Evolutionary conservation across 805 yeast species (phyloP).

Genomic region (Candida ortonii): DNA sequence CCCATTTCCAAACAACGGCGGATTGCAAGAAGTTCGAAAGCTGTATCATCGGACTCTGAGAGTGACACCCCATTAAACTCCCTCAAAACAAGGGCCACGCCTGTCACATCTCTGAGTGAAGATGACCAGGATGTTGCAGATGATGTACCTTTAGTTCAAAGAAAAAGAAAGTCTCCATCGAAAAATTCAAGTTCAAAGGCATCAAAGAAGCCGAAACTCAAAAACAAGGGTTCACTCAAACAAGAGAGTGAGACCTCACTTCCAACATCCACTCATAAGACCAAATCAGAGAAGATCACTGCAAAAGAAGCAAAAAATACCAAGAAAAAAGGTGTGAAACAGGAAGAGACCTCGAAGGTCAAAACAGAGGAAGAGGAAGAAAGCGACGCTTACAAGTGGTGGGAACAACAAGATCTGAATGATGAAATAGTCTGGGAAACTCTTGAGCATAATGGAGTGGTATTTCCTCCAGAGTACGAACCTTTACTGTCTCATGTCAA

Average conservation of each 20-base stretch:
- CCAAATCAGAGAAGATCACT: conserved; percentile 6
- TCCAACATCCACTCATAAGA: conserved; percentile 3
- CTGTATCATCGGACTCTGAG: conserved; percentile 12
- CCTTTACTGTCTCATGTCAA: conserved; percentile 78
- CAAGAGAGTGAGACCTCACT: conserved; percentile 4
- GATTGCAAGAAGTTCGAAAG: conserved; percentile 4
- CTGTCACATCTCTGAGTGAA: conserved; percentile 18
- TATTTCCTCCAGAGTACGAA: conserved; percentile 90
- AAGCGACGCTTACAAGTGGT: conserved; percentile 71
- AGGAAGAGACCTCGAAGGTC: conserved; percentile 19
- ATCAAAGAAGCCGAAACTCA: conserved; percentile 16
- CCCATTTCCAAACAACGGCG: conserved; percentile 12
- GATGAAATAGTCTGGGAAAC: conserved; percentile 84
- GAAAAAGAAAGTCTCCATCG: conserved; percentile 8
- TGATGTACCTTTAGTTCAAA: conserved; percentile 12
- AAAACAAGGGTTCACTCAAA: conserved; percentile 15
- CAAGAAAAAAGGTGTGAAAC: conserved; percentile 17
- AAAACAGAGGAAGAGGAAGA: conserved; percentile 42
- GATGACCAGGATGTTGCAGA: conserved; percentile 16
- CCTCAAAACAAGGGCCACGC: conserved; percentile 9
- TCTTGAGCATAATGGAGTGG: conserved; percentile 83
- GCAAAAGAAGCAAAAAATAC: conserved; percentile 2
- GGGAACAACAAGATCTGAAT: conserved; percentile 74
- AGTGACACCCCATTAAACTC: conserved; percentile 11
- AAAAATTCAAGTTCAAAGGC: conserved; percentile 1